Evolutionary conservation across 257 asterid species (phyloP).

Genomic region (Solanum habrochaites): DNA sequence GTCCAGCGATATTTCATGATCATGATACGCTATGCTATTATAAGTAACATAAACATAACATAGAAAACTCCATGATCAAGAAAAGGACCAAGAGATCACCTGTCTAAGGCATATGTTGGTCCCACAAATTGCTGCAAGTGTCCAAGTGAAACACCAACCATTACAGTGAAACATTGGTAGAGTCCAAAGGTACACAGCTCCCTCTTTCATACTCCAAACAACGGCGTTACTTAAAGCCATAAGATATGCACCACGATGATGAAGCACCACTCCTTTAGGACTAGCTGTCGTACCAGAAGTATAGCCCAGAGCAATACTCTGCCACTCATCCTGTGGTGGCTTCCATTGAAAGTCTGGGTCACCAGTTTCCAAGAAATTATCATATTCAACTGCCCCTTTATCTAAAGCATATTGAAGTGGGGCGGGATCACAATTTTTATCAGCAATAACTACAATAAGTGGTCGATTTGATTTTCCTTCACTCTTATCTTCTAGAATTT

Average conservation of each 20-base stretch:
- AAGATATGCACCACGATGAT: constrained; percentile 91
- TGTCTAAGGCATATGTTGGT: constrained; percentile 89
- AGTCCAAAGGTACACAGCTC: constrained; percentile 83
- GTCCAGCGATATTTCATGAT: not conserved
- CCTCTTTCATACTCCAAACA: constrained; percentile 74
- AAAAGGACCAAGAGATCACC: constrained; percentile 21
- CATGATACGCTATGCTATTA: not conserved
- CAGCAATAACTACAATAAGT: constrained; percentile 61
- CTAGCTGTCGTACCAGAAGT: constrained; percentile 97
- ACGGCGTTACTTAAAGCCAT: constrained; percentile 69
- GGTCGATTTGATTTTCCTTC: constrained; percentile 41
- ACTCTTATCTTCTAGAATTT: constrained; percentile 31
- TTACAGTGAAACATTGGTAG: constrained; percentile 94
- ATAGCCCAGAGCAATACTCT: constrained; percentile 81
- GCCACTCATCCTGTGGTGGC: constrained; percentile 93
- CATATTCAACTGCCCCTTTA: constrained; percentile 73
- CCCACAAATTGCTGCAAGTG: constrained; percentile 79
- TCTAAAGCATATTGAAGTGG: constrained; percentile 51
- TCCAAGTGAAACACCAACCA: constrained; percentile 97
- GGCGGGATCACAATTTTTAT: constrained; percentile 49
- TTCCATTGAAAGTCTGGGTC: constrained; percentile 61
- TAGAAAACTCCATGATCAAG: not conserved
- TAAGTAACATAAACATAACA: not conserved
- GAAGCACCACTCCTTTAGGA: constrained; percentile 94
- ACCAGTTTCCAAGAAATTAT: constrained; percentile 69